Base-by-base conservation (phyloP, 2,329 filamentous ascomycete species). In the Capronia epimyces region DNA sequence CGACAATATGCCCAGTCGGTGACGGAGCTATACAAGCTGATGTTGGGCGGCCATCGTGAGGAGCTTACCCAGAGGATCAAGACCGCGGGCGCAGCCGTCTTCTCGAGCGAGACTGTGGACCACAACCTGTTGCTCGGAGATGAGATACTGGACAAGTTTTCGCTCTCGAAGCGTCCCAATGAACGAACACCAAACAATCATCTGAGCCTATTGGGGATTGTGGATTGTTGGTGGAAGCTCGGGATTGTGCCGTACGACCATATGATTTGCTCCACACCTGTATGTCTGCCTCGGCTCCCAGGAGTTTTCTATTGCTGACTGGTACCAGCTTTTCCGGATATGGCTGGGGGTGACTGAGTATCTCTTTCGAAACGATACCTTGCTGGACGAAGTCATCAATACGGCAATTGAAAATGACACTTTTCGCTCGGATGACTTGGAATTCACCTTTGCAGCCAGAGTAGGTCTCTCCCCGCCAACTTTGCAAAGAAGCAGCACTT, bases 311-410 rank as follows among this genome's bases (percentile, higher is more conserved):
- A 47, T 57, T 53, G 42, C 44, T 57, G 50, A 42, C 47, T 3
- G 29, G 42, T 16, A 40, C 37, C 47, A 83, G 73, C 81, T 97
- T 41, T 98, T 98, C 75, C 86, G 93, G 44, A 81, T 98, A 58
- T 96, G 93, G 82, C 80, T 98, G 27, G 93, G 93, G 50, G 94
- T 96, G n/a, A 91, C 90, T 1, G 93, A 98, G 71, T 91, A 95
- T 66, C 77, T 98, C 31, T 98, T 96, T 75, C 84, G 89, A 58
- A 89, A 90, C 63, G 77, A 81, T 15, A 80, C 79, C 2, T 75
- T 95, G 46, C 81, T 98, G 12, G 85, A 95, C 44, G 89, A 93
- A 65, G 86, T 86, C 20, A 80, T 98, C 61, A 79, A 85, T 43
- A 93, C 89, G 6, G 91, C 89, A 2, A 82, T 96, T 62, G 80